phyloP scores from a whole-genome alignment of 2,329 filamentous ascomycete species.

The Madurella mycetomatis region DNA sequence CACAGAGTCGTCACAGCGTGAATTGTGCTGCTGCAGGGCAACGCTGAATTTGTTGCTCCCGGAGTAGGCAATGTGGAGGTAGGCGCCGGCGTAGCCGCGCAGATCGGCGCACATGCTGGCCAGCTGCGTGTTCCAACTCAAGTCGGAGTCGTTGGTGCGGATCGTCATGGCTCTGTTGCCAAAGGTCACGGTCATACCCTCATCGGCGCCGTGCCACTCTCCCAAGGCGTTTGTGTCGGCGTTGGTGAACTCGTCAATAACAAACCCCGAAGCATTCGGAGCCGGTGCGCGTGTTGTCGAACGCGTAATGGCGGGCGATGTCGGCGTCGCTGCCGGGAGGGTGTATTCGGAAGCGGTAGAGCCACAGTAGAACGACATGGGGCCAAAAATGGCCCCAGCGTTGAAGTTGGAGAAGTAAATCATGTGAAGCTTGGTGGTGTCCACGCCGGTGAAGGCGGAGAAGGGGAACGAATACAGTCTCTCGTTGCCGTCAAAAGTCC shows the following conservation, averaged over 20 bases:
- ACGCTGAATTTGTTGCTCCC: slow-evolving; percentile 61
- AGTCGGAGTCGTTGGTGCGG: slow-evolving; percentile 49
- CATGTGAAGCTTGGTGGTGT: slow-evolving; percentile 48
- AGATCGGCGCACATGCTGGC: slow-evolving; percentile 53
- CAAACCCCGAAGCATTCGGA: slow-evolving; percentile 38
- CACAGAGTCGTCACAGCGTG: slow-evolving; percentile 49
- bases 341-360: slow-evolving; percentile 45
- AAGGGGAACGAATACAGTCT: slow-evolving; percentile 56
- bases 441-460: slow-evolving; percentile 45
- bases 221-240: slow-evolving; percentile 53
- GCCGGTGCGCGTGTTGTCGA: slow-evolving; percentile 37
- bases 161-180: slow-evolving; percentile 50
- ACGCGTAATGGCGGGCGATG: slow-evolving; percentile 32
- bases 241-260: slow-evolving; percentile 59
- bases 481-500: slow-evolving; percentile 57
- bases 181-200: slow-evolving; percentile 51
- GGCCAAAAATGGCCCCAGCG: slow-evolving; percentile 48
- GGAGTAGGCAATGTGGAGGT: slow-evolving; percentile 60
- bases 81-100: slow-evolving; percentile 49
- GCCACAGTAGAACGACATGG: slow-evolving; percentile 57
- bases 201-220: slow-evolving; percentile 63
- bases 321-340: slow-evolving; percentile 37
- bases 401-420: slow-evolving; percentile 47
- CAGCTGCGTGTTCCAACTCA: slow-evolving; percentile 30
- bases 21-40: slow-evolving; percentile 63